Evolutionary conservation across 176 grass and related monocot genomes (phyloP), one percentile per base, ranked within the genome.

Genomic region (Pontederia paniculata): DNA sequence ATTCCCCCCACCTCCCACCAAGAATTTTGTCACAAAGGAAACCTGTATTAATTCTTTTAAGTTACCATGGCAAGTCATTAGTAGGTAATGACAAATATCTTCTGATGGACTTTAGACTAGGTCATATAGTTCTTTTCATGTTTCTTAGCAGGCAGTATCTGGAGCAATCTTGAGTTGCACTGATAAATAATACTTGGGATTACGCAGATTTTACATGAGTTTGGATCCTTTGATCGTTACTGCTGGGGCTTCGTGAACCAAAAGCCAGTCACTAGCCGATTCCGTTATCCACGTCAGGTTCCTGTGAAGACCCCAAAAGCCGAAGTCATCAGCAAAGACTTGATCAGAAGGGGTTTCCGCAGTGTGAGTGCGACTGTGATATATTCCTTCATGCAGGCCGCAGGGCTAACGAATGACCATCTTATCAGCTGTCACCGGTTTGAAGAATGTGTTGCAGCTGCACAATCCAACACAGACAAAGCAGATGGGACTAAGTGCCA

Each of bases 301-400:
- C 87, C 83, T 5, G 83, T 75, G 21, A 98, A 98, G 76, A 84
- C 79, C 42, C 80, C 93, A 46, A 98, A 91, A 72, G 93, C 93
- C 50, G 93, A 98, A 17, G 54, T 75, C 50, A 88, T 91, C 47
- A 98, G 93, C 83, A 98, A 91, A 71, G 93, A 91, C 72, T 66
- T 98, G 65, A 25, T 98, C 20, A 68, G 74, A 75, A 88, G 86
- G 57, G 93, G 86, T 37, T 81, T 91, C 52, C 75, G 86, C 22
- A 80, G 93, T 16, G 93, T 98, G 54, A 80, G 93, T 10, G 77
- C 86, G 0, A 88, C 80, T 0, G 83, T 98, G 3, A 66, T 98
- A 70, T 98, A 98, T 73, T 84, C 80, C 57, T 98, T 98, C 78
- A 98, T 98, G 93, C 93, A 98, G 69, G 86, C 68, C 31, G 80